A percentile compares a stretch with the other conserved stretches of the same genome.
Conservation (phyloP, 2,329 filamentous ascomycete species). For the Alternaria solani region DNA sequence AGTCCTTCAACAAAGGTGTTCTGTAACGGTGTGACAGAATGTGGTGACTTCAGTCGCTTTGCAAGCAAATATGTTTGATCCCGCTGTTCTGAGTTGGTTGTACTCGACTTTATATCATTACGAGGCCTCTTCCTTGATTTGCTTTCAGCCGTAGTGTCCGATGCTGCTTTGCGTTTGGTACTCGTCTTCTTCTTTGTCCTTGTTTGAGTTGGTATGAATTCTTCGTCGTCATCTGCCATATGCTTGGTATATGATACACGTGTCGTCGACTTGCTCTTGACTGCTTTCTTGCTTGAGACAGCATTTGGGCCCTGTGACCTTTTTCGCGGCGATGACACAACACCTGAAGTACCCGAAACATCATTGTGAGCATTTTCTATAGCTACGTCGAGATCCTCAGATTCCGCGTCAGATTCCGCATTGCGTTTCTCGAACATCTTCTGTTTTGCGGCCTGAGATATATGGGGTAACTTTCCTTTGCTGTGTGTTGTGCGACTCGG, state of each 20-base stretch:
- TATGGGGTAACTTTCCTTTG: constrained; percentile 27
- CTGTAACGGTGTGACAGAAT: constrained; percentile 8
- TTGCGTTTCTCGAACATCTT: constrained; percentile 14
- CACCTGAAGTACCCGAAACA: background rate
- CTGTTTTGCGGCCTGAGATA: constrained; percentile 24
- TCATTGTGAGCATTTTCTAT: background rate
- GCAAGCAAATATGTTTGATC: background rate
- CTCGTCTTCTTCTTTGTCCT: constrained; percentile 10
- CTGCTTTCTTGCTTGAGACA: background rate
- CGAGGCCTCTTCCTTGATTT: constrained; percentile 6
- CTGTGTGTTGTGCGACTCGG: constrained; percentile 3
- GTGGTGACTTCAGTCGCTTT: constrained; percentile 2
- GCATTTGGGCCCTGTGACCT: background rate
- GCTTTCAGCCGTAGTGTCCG: background rate
- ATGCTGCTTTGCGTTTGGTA: constrained; percentile 19
- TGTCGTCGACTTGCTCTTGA: background rate
- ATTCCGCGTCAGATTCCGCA: constrained; percentile 4
- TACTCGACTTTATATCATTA: background rate
- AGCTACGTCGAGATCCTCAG: constrained; percentile 6
- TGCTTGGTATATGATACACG: constrained; percentile 8
- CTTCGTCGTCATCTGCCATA: constrained; percentile 21
- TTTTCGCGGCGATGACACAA: constrained; percentile 4
- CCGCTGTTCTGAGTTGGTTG: background rate
- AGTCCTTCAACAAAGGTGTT: constrained; percentile 25
- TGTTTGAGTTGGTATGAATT: constrained; percentile 12